phyloP scores from a whole-genome alignment of 331 rosid species.

The Malus hybrid region DNA sequence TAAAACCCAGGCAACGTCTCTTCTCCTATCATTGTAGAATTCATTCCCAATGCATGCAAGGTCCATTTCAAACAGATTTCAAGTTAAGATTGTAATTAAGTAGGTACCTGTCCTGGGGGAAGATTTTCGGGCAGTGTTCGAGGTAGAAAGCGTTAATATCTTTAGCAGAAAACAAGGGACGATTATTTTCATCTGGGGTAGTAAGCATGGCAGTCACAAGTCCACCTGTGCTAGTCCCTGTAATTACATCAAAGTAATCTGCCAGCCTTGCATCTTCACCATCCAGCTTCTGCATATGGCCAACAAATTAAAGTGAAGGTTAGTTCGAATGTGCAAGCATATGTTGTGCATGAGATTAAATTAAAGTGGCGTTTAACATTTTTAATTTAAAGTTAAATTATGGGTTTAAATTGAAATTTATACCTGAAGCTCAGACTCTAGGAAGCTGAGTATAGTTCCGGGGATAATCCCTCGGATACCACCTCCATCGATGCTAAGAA shows the following conservation, averaged over 20 bases:
- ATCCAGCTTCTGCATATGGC: conserved; percentile 22
- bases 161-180: conserved; percentile 24
- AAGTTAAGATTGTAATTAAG: background rate
- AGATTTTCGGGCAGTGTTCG: conserved; percentile 22
- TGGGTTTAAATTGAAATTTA: background rate
- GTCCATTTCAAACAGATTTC: background rate
- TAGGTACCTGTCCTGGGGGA: conserved; percentile 17
- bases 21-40: too few species aligned
- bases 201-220: conserved; percentile 32
- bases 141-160: conserved; percentile 24
- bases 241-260: conserved; percentile 31
- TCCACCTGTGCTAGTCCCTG: conserved; percentile 43
- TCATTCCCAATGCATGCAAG: background rate
- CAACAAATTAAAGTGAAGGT: background rate
- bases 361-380: background rate
- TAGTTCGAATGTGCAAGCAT: background rate
- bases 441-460: conserved; percentile 41
- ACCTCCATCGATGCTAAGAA: conserved; percentile 75
- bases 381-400: background rate
- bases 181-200: conserved; percentile 16
- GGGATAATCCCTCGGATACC: conserved; percentile 70
- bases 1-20: too few species aligned
- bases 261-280: conserved; percentile 30
- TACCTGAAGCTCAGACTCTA: conserved; percentile 73
- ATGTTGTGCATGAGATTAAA: background rate